Conservation (phyloP, 2,329 filamentous ascomycete genomes). For the Hypocrella siamensis region DNA sequence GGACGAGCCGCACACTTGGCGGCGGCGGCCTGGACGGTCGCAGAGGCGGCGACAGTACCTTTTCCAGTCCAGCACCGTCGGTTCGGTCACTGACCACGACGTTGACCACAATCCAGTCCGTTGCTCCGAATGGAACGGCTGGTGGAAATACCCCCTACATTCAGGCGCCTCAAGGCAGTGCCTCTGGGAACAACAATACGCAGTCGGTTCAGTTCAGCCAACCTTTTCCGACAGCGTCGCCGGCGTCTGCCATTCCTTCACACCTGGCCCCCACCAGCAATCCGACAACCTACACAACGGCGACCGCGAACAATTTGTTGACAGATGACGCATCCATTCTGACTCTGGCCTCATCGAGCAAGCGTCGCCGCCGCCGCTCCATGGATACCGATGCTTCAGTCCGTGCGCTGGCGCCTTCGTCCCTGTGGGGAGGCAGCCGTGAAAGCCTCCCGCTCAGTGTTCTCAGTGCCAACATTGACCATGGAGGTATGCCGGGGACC, state of each 20-base stretch:
- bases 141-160: conserved; percentile 4
- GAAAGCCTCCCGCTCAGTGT: conserved; percentile 69
- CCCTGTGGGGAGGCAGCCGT: conserved; percentile 66
- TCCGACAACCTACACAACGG: conserved; percentile 59
- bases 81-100: conserved; percentile 70
- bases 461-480: conserved; percentile 54
- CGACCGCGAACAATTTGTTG: conserved; percentile 66
- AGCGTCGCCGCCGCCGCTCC: conserved; percentile 59
- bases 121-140: conserved; percentile 38
- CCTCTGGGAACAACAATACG: conserved; percentile 16
- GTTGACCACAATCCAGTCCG: conserved; percentile 71
- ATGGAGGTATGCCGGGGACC: conserved; percentile 24
- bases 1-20: conserved; percentile 55
- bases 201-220: conserved; percentile 48
- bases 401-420: conserved; percentile 68
- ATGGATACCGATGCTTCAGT: conserved; percentile 79
- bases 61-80: conserved; percentile 69
- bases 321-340: conserved; percentile 79
- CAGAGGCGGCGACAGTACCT: conserved; percentile 60
- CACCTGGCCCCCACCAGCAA: conserved; percentile 45
- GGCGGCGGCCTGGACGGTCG: conserved; percentile 51
- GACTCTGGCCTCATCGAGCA: conserved; percentile 69
- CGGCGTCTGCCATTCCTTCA: conserved; percentile 56
- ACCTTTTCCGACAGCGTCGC: conserved; percentile 47
- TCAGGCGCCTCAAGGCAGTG: conserved; percentile 13